Evolutionary conservation across 345 rosid species (phyloP).

Genomic region (Salix koriyanagi): DNA sequence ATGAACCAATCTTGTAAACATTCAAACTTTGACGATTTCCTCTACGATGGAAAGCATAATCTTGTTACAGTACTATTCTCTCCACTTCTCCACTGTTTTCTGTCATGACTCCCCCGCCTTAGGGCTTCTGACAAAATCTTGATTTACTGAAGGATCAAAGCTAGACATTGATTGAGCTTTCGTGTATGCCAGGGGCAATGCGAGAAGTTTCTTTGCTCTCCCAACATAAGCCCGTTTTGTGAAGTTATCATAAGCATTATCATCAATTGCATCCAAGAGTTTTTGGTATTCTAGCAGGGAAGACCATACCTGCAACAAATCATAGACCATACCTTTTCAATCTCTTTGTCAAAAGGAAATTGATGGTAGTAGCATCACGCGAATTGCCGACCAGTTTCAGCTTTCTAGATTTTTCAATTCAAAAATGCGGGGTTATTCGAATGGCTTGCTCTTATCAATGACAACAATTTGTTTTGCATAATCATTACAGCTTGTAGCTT

Average conservation of each 20-base stretch:
- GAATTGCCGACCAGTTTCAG: neutral
- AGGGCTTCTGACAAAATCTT: neutral
- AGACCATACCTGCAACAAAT: slow-evolving; percentile 51
- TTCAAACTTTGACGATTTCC: neutral
- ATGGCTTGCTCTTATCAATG: neutral
- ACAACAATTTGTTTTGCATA: neutral
- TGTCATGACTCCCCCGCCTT: neutral
- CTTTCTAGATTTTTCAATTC: neutral
- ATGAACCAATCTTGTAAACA: neutral
- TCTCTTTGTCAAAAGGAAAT: neutral
- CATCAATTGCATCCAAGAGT: slow-evolving; percentile 53
- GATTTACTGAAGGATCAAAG: neutral
- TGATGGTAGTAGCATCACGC: neutral
- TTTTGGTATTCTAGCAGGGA: slow-evolving; percentile 41
- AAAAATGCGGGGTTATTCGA: neutral
- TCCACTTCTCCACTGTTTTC: neutral
- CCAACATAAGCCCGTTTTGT: slow-evolving; percentile 55
- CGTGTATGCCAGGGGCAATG: slow-evolving; percentile 43
- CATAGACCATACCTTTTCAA: neutral
- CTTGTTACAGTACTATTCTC: neutral
- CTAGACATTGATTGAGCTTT: slow-evolving; percentile 28
- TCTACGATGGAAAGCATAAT: neutral
- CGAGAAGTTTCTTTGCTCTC: slow-evolving; percentile 41
- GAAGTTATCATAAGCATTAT: slow-evolving; percentile 55
- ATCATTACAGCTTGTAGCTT: neutral